These are phyloP conservation scores for Solanum peruvianum DNA, from an alignment of 257 asterid species.

Conservation along the genomic window DNA sequence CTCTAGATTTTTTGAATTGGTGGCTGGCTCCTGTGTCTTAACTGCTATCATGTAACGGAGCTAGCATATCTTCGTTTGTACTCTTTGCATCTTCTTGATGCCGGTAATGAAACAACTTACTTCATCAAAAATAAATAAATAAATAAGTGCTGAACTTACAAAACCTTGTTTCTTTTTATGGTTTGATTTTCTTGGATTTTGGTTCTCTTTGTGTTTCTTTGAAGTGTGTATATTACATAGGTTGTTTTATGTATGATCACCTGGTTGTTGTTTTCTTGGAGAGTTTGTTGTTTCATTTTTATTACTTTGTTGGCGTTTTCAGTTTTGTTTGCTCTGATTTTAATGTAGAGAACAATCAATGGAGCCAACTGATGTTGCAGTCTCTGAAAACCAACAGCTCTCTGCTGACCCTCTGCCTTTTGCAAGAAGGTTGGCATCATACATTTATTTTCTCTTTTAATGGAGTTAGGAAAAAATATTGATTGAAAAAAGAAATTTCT, in stretches of 20 bases:
- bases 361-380: conserved; percentile 18
- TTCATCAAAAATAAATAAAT: too few relatives aligned
- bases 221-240: neutral
- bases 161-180: neutral
- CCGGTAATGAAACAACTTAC: too few relatives aligned
- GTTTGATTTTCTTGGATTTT: neutral
- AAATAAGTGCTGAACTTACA: neutral
- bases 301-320: neutral
- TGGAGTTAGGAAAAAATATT: neutral
- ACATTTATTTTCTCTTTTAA: neutral
- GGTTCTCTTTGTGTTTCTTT: neutral
- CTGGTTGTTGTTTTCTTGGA: neutral
- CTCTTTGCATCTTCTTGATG: too few relatives aligned
- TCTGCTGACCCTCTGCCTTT: conserved; percentile 28
- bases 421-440: conserved; percentile 40
- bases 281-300: neutral
- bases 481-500: neutral
- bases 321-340: neutral
- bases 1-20: too few relatives aligned
- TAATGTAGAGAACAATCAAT: neutral
- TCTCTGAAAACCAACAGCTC: conserved; percentile 18
- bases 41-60: too few relatives aligned
- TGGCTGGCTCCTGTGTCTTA: too few relatives aligned
- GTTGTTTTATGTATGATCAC: neutral
- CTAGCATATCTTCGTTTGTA: too few relatives aligned